A percentile compares a stretch with the other conserved stretches of the same genome.
These are phyloP conservation scores for Claviceps arundinis DNA, from an alignment of 2,329 filamentous ascomycete genomes.

Conservation along the genomic window DNA sequence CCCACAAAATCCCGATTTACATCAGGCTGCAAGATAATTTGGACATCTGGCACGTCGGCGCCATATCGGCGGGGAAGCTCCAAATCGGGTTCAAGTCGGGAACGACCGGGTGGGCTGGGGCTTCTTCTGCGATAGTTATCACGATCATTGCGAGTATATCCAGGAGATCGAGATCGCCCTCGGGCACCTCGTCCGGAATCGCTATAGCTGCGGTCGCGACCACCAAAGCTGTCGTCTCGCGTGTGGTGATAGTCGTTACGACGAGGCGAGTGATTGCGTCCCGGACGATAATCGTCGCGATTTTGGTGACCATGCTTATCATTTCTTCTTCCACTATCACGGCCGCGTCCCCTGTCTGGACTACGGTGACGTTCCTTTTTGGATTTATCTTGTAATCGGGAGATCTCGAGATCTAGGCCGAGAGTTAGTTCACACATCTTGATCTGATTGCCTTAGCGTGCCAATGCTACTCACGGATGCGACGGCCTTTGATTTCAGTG, in stretches of 20 bases:
- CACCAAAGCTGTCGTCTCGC: conserved; percentile 46
- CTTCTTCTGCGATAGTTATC: conserved; percentile 54
- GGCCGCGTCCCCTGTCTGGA: conserved; percentile 45
- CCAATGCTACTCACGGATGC: conserved; percentile 60
- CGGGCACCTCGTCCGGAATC: conserved; percentile 31
- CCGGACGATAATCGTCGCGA: conserved; percentile 54
- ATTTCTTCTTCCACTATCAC: conserved; percentile 29
- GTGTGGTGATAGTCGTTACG: conserved; percentile 43
- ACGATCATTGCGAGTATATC: conserved; percentile 27
- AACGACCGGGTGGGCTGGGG: conserved; percentile 46
- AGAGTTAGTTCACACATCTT: neutral
- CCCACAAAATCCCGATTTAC: conserved; percentile 66
- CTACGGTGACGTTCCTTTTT: conserved; percentile 47
- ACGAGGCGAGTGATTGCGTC: conserved; percentile 44
- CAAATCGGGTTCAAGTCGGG: conserved; percentile 41
- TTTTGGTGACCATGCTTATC: conserved; percentile 35
- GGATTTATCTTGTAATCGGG: conserved; percentile 66
- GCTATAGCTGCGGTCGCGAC: conserved; percentile 30
- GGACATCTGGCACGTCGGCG: conserved; percentile 73
- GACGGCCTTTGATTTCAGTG: conserved; percentile 69
- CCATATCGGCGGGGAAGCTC: conserved; percentile 63
- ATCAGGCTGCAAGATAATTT: conserved; percentile 70
- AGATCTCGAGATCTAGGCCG: conserved; percentile 67
- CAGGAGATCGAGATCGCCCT: conserved; percentile 57
- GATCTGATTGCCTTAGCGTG: no score